These are phyloP conservation scores for Orbilia blumenaviensis DNA, from an alignment of 2,329 filamentous ascomycete genomes.

Conservation along the genomic window DNA sequence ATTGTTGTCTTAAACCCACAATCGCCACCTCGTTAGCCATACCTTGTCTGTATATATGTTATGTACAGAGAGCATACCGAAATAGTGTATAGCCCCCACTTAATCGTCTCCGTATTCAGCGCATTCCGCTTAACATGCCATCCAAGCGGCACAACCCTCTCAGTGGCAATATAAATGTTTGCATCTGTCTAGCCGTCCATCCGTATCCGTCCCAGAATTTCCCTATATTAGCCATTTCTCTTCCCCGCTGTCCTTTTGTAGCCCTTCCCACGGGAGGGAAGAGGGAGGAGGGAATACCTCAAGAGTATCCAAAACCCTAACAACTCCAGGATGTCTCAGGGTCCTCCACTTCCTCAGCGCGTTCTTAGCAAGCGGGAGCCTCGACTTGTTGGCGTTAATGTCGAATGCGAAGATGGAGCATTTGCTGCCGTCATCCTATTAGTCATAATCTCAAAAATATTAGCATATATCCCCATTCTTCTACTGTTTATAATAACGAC, in stretches of 20 bases:
- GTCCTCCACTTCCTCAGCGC: slow-evolving; percentile 93
- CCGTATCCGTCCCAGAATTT: not conserved
- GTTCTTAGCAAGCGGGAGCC: slow-evolving; percentile 87
- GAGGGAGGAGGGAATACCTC: slow-evolving; percentile 69
- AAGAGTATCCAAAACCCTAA: slow-evolving; percentile 92
- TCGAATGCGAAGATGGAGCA: slow-evolving; percentile 99
- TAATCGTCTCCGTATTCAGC: slow-evolving; percentile 87
- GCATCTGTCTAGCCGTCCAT: slow-evolving; percentile 76
- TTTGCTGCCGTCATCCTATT: slow-evolving; percentile 86
- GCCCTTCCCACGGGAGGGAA: slow-evolving; percentile 15
- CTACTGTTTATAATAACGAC: too few relatives aligned
- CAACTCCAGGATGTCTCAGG: slow-evolving; percentile 89
- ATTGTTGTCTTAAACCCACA: slow-evolving; percentile 73
- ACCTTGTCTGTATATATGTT: too few relatives aligned
- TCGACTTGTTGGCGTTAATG: slow-evolving; percentile 76
- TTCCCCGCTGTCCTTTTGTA: not conserved
- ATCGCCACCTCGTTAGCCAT: too few relatives aligned
- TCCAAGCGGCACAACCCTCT: slow-evolving; percentile 82
- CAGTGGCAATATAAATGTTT: slow-evolving; percentile 95
- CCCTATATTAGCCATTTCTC: slow-evolving; percentile 56
- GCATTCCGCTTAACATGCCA: slow-evolving; percentile 93
- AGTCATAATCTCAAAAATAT: slow-evolving; percentile 27
- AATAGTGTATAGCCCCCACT: slow-evolving; percentile 91
- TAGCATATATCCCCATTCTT: slow-evolving; percentile 34
- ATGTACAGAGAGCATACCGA: slow-evolving; percentile 73